Evolutionary conservation across 805 yeast species (phyloP).

Genomic region (Lipomyces lipofer): DNA sequence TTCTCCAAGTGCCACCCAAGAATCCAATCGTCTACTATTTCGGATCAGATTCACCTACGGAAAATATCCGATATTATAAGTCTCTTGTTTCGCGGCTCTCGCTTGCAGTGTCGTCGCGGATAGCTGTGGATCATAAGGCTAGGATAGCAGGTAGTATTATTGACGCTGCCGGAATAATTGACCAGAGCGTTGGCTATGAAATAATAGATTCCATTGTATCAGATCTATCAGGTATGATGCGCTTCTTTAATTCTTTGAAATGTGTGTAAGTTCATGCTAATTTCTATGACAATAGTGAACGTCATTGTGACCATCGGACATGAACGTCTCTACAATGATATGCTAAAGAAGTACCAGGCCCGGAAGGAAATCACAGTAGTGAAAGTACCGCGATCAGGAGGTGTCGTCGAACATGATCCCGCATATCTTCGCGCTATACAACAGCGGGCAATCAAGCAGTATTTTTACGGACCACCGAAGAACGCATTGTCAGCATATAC

Average conservation of each 20-base stretch:
- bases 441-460: conserved; percentile 76
- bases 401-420: conserved; percentile 74
- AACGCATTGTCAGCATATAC: conserved; percentile 82
- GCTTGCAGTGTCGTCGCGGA: conserved; percentile 47
- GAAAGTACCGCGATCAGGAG: conserved; percentile 70
- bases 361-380: conserved; percentile 46
- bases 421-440: conserved; percentile 68
- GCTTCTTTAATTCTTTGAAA: no score
- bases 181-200: conserved; percentile 47
- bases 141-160: conserved; percentile 59
- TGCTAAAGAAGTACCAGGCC: conserved; percentile 48
- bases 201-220: conserved; percentile 58
- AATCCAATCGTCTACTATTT: conserved; percentile 83
- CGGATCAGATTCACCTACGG: conserved; percentile 64
- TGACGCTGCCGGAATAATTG: conserved; percentile 69
- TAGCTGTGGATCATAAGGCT: conserved; percentile 50
- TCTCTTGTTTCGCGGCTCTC: conserved; percentile 52
- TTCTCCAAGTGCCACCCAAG: conserved; percentile 58
- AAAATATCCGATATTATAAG: conserved; percentile 59
- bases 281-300: conserved; percentile 44
- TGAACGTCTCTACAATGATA: conserved; percentile 65
- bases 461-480: conserved; percentile 77
- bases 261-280: neutral
- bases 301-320: conserved; percentile 71
- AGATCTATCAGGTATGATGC: conserved; percentile 48